A percentile compares a stretch with the other conserved stretches of the same genome.
These are phyloP conservation scores for Petunia secreta DNA, from an alignment of 257 asterid genomes.

Conservation along the genomic window DNA sequence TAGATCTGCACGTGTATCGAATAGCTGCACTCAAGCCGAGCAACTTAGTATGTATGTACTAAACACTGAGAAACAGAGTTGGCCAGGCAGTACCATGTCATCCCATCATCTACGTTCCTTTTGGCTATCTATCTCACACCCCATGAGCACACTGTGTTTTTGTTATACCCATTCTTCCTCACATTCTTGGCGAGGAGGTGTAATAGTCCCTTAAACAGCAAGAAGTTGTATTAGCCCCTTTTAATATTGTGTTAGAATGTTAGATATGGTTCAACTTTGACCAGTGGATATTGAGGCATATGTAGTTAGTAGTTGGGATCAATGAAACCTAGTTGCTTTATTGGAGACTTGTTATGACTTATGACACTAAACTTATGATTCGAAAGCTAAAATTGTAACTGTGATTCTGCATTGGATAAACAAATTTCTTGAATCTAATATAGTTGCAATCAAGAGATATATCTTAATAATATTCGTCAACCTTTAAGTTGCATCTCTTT, in stretches of 20 bases:
- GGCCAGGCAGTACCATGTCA: neutral
- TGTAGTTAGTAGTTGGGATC: too few species aligned
- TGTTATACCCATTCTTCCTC: neutral
- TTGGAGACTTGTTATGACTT: neutral
- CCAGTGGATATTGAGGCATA: too few species aligned
- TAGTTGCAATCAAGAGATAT: too few species aligned
- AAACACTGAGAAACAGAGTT: too few species aligned
- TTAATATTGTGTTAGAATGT: neutral
- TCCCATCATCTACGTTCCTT: neutral
- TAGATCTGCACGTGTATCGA: too few species aligned
- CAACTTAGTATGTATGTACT: too few species aligned
- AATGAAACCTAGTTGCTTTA: neutral
- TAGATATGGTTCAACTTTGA: too few species aligned
- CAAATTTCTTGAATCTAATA: too few species aligned
- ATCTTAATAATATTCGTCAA: too few species aligned
- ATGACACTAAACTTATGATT: neutral
- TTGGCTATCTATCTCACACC: slow-evolving; percentile 4
- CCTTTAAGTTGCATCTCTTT: too few species aligned
- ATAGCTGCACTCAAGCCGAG: too few species aligned
- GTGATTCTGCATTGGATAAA: too few species aligned
- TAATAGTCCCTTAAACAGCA: neutral
- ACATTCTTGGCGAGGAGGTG: neutral
- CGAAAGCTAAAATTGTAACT: neutral
- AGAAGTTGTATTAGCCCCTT: neutral
- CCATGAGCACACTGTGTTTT: neutral